Evolutionary conservation across 768 basidiomycete genomes (phyloP).

Genomic region (Daedaleopsis sinensis): DNA sequence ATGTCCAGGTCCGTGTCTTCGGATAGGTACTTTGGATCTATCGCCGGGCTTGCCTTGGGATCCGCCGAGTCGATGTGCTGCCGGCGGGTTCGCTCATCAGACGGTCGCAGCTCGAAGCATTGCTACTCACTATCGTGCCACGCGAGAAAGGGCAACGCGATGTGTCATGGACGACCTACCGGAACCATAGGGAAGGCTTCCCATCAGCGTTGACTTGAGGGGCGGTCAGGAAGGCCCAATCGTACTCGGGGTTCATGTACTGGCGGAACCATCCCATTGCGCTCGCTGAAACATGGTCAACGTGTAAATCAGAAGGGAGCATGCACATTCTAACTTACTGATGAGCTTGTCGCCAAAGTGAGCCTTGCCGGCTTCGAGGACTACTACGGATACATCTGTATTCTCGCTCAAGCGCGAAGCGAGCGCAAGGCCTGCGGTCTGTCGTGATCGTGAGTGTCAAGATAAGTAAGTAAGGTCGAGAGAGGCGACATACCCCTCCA

Average conservation of each 20-base stretch:
- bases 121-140: slow-evolving; percentile 33
- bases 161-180: background rate
- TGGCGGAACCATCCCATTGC: slow-evolving; percentile 9
- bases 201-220: background rate
- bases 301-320: background rate
- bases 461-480: background rate
- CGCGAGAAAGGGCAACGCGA: slow-evolving; percentile 30
- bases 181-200: background rate
- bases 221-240: slow-evolving; percentile 17
- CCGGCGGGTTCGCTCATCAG: background rate
- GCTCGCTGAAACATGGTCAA: background rate
- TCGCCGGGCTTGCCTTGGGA: slow-evolving; percentile 25
- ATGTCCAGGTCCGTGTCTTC: slow-evolving; percentile 32
- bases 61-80: slow-evolving; percentile 30
- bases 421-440: slow-evolving; percentile 41
- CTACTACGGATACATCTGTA: slow-evolving; percentile 35
- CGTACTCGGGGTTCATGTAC: slow-evolving; percentile 19
- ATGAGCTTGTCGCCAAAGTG: slow-evolving; percentile 11
- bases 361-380: slow-evolving; percentile 36
- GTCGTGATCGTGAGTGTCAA: background rate
- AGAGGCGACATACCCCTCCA: background rate
- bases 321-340: background rate
- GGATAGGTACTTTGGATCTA: slow-evolving; percentile 36
- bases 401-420: slow-evolving; percentile 43
- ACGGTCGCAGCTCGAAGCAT: background rate